These are phyloP conservation scores for Anthoceros angustus DNA, from an alignment of 225 moss, liverwort and hornwort genomes.

Conservation along the genomic window DNA sequence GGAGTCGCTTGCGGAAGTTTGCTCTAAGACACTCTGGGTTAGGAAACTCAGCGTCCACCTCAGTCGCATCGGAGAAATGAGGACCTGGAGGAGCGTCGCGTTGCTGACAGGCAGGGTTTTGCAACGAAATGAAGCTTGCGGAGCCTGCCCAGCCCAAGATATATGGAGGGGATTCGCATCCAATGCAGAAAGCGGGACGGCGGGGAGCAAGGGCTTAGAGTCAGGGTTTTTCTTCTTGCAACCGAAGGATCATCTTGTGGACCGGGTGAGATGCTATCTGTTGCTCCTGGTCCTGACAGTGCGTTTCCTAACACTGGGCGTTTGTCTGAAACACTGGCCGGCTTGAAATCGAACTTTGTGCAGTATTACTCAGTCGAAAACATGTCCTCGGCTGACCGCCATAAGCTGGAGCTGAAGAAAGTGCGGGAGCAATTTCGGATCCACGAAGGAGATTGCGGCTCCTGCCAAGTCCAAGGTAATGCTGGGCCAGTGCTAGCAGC, in stretches of 20 bases:
- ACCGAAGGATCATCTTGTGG: background rate
- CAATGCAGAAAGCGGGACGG: background rate
- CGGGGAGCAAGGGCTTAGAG: background rate
- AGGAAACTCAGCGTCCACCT: no score
- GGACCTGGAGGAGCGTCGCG: no score
- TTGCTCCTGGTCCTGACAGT: background rate
- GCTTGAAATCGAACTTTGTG: background rate
- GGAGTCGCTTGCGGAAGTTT: no score
- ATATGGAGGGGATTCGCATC: no score
- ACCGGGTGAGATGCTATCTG: background rate
- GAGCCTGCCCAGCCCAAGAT: no score
- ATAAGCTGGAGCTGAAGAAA: conserved; percentile 51
- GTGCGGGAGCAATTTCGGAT: conserved; percentile 61
- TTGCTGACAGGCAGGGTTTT: no score
- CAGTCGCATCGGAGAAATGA: no score
- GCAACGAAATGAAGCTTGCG: no score
- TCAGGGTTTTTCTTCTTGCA: background rate
- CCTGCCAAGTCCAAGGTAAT: conserved; percentile 90
- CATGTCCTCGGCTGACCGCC: conserved; percentile 61
- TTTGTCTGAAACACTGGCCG: background rate
- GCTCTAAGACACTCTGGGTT: no score
- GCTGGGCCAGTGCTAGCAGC: background rate
- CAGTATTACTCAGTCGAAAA: conserved; percentile 71
- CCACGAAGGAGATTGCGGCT: conserved; percentile 84
- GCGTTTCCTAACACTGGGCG: background rate